A percentile compares a stretch with the other conserved stretches of the same genome.
Evolutionary conservation across 768 basidiomycete genomes (phyloP).

Genomic region (Lepiota brunneoincarnata): DNA sequence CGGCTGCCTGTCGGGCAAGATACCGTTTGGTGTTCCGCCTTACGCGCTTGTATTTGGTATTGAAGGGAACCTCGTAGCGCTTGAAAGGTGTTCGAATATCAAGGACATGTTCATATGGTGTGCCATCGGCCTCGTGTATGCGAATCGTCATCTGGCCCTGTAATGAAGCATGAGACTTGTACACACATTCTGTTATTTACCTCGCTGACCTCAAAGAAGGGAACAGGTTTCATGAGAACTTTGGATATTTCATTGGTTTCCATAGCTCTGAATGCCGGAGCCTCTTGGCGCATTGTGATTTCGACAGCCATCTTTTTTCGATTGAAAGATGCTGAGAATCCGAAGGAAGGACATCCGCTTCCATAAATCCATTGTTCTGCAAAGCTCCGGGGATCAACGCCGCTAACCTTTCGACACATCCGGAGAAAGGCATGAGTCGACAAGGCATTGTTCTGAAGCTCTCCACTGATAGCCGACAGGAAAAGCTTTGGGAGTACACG

Average conservation of each 20-base stretch:
- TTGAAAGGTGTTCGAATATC: slow-evolving; percentile 87
- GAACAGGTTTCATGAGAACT: slow-evolving; percentile 74
- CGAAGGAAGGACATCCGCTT: slow-evolving; percentile 91
- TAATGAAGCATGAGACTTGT: slow-evolving; percentile 1
- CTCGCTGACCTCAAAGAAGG: slow-evolving; percentile 76
- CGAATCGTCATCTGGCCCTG: slow-evolving; percentile 98
- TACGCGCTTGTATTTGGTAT: slow-evolving; percentile 97
- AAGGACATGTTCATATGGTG: slow-evolving; percentile 97
- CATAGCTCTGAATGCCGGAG: slow-evolving; percentile 73
- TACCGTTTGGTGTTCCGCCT: slow-evolving; percentile 95
- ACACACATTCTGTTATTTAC: neutral
- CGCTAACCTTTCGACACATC: slow-evolving; percentile 90
- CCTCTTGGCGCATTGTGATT: slow-evolving; percentile 88
- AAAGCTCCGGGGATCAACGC: slow-evolving; percentile 85
- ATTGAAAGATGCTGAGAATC: slow-evolving; percentile 89
- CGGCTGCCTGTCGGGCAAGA: slow-evolving; percentile 87
- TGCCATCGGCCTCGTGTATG: slow-evolving; percentile 98
- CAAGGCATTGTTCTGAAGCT: slow-evolving; percentile 79
- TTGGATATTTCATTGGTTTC: slow-evolving; percentile 67
- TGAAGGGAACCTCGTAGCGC: slow-evolving; percentile 97
- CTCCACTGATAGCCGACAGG: slow-evolving; percentile 89
- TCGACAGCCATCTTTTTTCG: slow-evolving; percentile 98
- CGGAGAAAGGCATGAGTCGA: slow-evolving; percentile 90
- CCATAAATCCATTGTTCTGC: slow-evolving; percentile 99
- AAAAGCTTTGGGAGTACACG: slow-evolving; percentile 95